Evolutionary conservation across 2,329 filamentous ascomycete genomes (phyloP).

Genomic region (Clonostachys byssicola): DNA sequence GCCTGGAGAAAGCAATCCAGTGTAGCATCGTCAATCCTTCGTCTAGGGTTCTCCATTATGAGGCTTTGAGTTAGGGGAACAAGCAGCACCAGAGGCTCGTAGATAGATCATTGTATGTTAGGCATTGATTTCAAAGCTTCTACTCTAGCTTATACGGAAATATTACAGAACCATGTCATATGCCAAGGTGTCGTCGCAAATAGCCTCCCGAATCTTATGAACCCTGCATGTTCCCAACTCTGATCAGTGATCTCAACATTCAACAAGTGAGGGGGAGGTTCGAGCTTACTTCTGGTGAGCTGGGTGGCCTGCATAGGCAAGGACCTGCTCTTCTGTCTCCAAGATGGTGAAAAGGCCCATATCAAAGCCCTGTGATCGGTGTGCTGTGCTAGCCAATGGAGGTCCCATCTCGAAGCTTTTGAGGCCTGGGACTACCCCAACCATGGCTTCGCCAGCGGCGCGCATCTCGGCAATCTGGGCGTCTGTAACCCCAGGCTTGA

Average conservation of each 20-base stretch:
- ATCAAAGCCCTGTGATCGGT: slow-evolving; percentile 8
- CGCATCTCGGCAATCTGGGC: slow-evolving; percentile 67
- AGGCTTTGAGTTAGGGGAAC: too few species aligned
- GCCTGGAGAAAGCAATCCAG: too few species aligned
- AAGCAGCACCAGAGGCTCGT: too few species aligned
- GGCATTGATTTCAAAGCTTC: too few species aligned
- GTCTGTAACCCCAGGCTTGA: slow-evolving; percentile 26
- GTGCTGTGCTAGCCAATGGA: slow-evolving; percentile 6
- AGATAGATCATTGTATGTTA: too few species aligned
- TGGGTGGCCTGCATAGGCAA: slow-evolving; percentile 8
- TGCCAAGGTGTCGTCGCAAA: slow-evolving; percentile 7
- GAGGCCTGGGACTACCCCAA: slow-evolving; percentile 62
- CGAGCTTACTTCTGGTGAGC: slow-evolving; percentile 5
- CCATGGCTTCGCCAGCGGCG: slow-evolving; percentile 60
- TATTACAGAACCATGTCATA: slow-evolving; percentile 5
- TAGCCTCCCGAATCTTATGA: slow-evolving; percentile 3
- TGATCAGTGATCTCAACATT: background rate
- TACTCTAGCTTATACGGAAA: too few species aligned
- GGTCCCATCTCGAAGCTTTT: slow-evolving; percentile 62
- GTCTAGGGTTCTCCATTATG: too few species aligned
- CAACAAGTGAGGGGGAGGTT: too few species aligned
- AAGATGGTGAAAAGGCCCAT: slow-evolving; percentile 8
- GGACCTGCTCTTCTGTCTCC: slow-evolving; percentile 8
- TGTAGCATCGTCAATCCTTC: too few species aligned
- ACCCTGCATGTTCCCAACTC: slow-evolving; percentile 1